These are phyloP conservation scores for Backusella sp. DNA, from an alignment of 192 early-diverging fungal species.

Conservation along the genomic window DNA sequence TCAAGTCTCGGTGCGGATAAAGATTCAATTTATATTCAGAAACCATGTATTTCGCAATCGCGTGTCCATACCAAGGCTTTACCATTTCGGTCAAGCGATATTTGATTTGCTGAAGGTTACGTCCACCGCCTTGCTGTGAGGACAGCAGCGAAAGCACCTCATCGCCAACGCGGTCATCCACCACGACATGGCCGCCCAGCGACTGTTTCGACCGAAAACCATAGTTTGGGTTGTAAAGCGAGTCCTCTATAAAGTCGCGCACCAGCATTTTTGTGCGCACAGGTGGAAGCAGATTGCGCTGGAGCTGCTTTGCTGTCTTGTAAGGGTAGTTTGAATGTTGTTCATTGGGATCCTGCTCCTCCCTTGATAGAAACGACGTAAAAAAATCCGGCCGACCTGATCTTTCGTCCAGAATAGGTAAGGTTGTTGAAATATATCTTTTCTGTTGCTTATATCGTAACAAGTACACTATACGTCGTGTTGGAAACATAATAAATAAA, in stretches of 20 bases:
- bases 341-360: background rate
- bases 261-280: constrained; percentile 66
- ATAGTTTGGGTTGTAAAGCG: constrained; percentile 93
- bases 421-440: background rate
- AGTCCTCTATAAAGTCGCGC: constrained; percentile 92
- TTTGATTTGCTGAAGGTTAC: constrained; percentile 71
- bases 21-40: constrained; percentile 68
- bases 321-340: constrained; percentile 32
- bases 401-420: background rate
- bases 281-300: constrained; percentile 41
- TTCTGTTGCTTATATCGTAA: background rate
- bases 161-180: background rate
- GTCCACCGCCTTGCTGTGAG: background rate
- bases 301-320: constrained; percentile 44
- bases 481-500: background rate
- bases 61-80: constrained; percentile 88
- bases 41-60: constrained; percentile 88
- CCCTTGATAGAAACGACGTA: background rate
- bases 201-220: constrained; percentile 97
- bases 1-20: constrained; percentile 63
- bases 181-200: background rate
- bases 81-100: constrained; percentile 96
- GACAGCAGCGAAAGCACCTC: background rate
- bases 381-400: background rate
- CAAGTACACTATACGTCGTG: background rate